Conservation (phyloP, 2,329 filamentous ascomycete genomes). For the Aspergillus hortae region DNA sequence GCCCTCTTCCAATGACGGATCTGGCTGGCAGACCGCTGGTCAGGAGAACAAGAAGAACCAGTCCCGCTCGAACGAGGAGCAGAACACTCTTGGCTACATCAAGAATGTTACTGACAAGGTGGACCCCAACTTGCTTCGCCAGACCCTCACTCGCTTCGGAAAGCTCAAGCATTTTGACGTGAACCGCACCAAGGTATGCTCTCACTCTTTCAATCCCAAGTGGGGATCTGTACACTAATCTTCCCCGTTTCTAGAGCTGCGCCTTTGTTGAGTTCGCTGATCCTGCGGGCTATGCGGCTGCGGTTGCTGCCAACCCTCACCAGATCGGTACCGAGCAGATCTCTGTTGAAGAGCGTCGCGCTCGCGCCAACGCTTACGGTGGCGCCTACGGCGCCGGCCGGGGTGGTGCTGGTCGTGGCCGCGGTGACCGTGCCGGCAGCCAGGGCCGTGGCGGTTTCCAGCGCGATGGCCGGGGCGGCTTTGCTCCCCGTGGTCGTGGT, state of each 20-base stretch:
- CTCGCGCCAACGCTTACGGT: slow-evolving; percentile 68
- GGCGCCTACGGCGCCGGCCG: slow-evolving; percentile 60
- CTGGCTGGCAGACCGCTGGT: slow-evolving; percentile 86
- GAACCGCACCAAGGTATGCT: slow-evolving; percentile 68
- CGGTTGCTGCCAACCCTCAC: slow-evolving; percentile 80
- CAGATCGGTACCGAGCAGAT: slow-evolving; percentile 78
- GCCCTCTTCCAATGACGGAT: slow-evolving; percentile 62
- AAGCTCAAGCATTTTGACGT: slow-evolving; percentile 63
- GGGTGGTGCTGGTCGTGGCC: slow-evolving; percentile 62
- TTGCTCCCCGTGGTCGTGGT: slow-evolving; percentile 62
- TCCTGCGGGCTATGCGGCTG: slow-evolving; percentile 75
- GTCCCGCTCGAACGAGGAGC: slow-evolving; percentile 66
- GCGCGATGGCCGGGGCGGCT: slow-evolving; percentile 65
- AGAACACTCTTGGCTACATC: slow-evolving; percentile 81
- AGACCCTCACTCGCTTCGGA: slow-evolving; percentile 66
- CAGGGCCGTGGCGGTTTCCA: slow-evolving; percentile 66
- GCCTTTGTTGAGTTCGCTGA: slow-evolving; percentile 94
- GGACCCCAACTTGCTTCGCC: slow-evolving; percentile 67
- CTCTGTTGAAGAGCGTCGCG: slow-evolving; percentile 82
- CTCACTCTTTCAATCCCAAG: neutral
- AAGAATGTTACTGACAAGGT: slow-evolving; percentile 94
- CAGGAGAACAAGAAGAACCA: slow-evolving; percentile 77
- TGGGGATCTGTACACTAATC: slow-evolving; percentile 1
- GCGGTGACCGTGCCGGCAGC: slow-evolving; percentile 63
- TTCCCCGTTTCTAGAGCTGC: slow-evolving; percentile 66